These are phyloP conservation scores for Mucor irregularis DNA, from an alignment of 371 early-diverging fungal genomes.

Conservation along the genomic window DNA sequence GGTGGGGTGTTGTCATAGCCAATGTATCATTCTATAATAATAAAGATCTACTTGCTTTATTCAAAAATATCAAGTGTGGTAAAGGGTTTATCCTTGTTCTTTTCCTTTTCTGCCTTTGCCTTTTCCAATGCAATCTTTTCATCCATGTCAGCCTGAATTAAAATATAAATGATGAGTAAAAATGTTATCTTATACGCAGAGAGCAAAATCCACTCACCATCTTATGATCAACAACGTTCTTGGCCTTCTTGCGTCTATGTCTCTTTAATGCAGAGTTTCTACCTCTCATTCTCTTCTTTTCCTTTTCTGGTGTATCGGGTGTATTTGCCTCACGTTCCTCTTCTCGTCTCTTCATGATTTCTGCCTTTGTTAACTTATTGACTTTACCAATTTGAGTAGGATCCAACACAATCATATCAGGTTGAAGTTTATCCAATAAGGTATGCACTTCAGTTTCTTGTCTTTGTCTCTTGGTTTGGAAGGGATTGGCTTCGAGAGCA, in stretches of 20 bases:
- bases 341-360: conserved; percentile 37
- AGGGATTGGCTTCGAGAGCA: conserved; percentile 93
- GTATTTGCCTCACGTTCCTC: conserved; percentile 45
- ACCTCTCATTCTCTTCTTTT: conserved; percentile 72
- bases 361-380: conserved; percentile 44
- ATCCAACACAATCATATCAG: conserved; percentile 88
- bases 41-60: conserved; percentile 1
- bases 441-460: conserved; percentile 91
- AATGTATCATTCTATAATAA: background rate
- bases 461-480: conserved; percentile 88
- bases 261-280: conserved; percentile 78
- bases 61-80: conserved; percentile 46
- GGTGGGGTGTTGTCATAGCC: background rate
- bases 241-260: conserved; percentile 68
- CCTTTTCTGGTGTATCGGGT: conserved; percentile 45
- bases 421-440: conserved; percentile 90
- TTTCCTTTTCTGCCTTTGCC: conserved; percentile 22
- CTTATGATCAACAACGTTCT: conserved; percentile 76
- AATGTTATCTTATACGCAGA: background rate
- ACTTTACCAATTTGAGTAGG: conserved; percentile 74
- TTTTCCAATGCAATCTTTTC: conserved; percentile 32
- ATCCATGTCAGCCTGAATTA: conserved; percentile 20
- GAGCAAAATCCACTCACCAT: conserved; percentile 35
- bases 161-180: background rate
- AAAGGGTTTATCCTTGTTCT: conserved; percentile 35